These are phyloP conservation scores for Botrytis paeoniae DNA, from an alignment of 2,329 filamentous ascomycete species.

Conservation along the genomic window DNA sequence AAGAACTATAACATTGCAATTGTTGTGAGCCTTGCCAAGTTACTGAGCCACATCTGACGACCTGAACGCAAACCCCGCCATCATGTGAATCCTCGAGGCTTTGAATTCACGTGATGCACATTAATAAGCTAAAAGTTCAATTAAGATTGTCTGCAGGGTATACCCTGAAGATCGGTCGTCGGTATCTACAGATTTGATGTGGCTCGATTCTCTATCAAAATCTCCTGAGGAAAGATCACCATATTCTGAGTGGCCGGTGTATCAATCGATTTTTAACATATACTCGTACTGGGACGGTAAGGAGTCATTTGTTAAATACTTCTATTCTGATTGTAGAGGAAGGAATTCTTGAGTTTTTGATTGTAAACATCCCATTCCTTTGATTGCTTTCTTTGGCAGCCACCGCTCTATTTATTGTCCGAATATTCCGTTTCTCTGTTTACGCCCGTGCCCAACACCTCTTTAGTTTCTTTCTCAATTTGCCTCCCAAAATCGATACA, in stretches of 20 bases:
- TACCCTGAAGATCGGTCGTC: not conserved
- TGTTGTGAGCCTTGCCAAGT: not conserved
- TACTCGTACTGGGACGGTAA: not conserved
- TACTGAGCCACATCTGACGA: constrained; percentile 19
- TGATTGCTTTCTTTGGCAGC: not conserved
- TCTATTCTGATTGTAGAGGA: not conserved
- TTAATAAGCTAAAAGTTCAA: not conserved
- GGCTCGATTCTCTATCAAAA: not conserved
- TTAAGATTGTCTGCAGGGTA: not conserved
- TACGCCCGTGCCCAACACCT: not conserved
- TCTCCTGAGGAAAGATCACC: constrained; percentile 13
- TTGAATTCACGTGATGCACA: fast-evolving
- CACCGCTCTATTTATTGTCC: not conserved
- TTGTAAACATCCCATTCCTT: not conserved
- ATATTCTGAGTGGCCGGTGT: not conserved
- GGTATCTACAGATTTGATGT: not conserved
- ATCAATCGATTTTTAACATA: not conserved
- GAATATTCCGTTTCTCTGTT: constrained; percentile 2
- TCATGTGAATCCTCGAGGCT: not conserved
- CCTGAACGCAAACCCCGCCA: constrained; percentile 12
- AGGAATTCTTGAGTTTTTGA: not conserved
- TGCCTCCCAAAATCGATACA: constrained; percentile 4
- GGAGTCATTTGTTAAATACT: not conserved
- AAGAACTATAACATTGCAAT: not conserved
- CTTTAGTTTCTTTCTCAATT: constrained; percentile 6